Evolutionary conservation across 177 flowering plant species (phyloP).

Genomic region (Telopea speciosissima): DNA sequence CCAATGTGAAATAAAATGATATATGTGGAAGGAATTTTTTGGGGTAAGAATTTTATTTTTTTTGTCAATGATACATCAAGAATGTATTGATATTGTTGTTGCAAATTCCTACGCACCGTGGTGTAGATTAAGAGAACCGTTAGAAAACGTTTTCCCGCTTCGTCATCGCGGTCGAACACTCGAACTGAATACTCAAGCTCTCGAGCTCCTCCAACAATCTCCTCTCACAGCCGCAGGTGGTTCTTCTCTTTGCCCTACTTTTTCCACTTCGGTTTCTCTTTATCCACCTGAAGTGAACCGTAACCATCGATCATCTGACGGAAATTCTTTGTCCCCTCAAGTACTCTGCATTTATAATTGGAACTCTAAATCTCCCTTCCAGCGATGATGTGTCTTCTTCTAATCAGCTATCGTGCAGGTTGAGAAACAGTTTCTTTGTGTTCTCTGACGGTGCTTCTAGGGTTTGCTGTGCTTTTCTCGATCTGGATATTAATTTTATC

Average conservation of each 20-base stretch:
- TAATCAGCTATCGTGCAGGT: slow-evolving; percentile 8
- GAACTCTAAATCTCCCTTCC: slow-evolving; percentile 34
- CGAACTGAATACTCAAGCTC: too few species aligned
- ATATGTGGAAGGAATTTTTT: too few species aligned
- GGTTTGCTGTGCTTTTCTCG: slow-evolving; percentile 63
- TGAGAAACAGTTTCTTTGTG: slow-evolving; percentile 36
- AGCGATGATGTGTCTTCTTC: slow-evolving; percentile 5
- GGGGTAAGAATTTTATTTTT: too few species aligned
- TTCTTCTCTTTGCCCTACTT: slow-evolving; percentile 23
- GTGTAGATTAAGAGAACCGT: too few species aligned
- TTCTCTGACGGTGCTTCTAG: slow-evolving; percentile 52
- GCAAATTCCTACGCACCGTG: too few species aligned
- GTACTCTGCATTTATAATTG: slow-evolving; percentile 30
- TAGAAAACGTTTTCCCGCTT: too few species aligned
- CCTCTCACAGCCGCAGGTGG: too few species aligned
- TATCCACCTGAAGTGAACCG: background rate
- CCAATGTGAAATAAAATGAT: too few species aligned
- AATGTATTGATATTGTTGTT: too few species aligned
- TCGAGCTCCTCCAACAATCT: too few species aligned
- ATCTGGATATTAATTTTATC: slow-evolving; percentile 29
- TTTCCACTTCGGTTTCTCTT: slow-evolving; percentile 5
- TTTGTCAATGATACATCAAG: too few species aligned
- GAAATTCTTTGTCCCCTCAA: slow-evolving; percentile 27
- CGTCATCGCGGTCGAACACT: too few species aligned
- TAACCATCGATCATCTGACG: slow-evolving; percentile 1